Conservation (phyloP, 148 eudicot species). For the Limonium bicolor region DNA sequence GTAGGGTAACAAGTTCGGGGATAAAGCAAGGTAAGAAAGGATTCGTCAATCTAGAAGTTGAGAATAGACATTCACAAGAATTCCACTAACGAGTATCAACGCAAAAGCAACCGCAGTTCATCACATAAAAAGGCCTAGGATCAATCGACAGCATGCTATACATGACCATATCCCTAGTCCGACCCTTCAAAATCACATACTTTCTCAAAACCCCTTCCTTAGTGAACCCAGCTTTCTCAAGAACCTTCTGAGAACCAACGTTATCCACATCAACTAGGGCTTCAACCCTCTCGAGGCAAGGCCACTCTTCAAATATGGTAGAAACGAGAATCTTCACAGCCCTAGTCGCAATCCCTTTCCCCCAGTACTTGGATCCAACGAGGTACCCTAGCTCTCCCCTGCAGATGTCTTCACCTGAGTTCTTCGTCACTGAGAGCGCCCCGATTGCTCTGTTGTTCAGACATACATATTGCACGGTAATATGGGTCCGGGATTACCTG, state of each 20-base stretch:
- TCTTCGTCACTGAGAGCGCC: constrained; percentile 11
- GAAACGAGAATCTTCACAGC: constrained; percentile 29
- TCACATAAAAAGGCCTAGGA: constrained; percentile 7
- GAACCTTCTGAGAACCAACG: constrained; percentile 38
- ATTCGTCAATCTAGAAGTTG: too few relatives aligned
- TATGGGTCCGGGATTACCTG: constrained; percentile 27
- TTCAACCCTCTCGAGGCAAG: constrained; percentile 29
- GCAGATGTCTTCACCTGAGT: constrained; percentile 17
- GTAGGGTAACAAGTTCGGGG: too few relatives aligned
- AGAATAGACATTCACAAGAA: too few relatives aligned
- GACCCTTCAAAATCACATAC: constrained; percentile 21
- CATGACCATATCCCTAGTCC: constrained; percentile 18
- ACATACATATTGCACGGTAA: constrained; percentile 31
- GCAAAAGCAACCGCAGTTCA: too few relatives aligned
- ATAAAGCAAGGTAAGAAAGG: too few relatives aligned
- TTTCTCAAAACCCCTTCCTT: constrained; percentile 36
- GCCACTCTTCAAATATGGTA: constrained; percentile 22
- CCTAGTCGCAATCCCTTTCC: constrained; percentile 31
- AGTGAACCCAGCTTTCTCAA: constrained; percentile 41
- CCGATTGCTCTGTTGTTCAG: constrained; percentile 23
- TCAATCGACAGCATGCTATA: constrained; percentile 28
- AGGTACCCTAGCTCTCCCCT: constrained; percentile 26
- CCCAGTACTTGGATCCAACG: constrained; percentile 27
- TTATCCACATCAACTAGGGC: constrained; percentile 35
- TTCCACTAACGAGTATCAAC: too few relatives aligned